Evolutionary conservation across 75 land plant genomes (phyloP).

Genomic region (Chamaecyparis obtusa): DNA sequence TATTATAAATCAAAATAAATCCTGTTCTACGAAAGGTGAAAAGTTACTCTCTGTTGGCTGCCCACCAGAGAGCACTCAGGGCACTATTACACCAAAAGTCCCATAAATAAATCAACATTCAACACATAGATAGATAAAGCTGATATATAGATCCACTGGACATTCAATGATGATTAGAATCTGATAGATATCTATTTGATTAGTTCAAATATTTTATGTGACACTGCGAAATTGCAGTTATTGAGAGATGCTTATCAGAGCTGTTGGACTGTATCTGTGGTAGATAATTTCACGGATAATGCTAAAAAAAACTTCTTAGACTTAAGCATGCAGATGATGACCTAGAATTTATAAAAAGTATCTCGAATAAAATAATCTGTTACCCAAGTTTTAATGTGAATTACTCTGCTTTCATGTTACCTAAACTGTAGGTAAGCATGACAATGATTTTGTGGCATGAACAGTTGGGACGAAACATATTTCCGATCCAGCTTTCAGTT

Average conservation of each 20-base stretch:
- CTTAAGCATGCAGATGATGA: neutral
- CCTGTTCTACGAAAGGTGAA: neutral
- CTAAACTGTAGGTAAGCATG: neutral
- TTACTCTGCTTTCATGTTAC: neutral
- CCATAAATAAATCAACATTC: neutral
- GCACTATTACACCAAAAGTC: neutral
- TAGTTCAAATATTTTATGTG: neutral
- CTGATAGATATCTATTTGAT: neutral
- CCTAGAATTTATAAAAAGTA: neutral
- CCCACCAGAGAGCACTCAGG: neutral
- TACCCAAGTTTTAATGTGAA: neutral
- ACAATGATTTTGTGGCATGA: neutral
- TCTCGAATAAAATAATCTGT: neutral
- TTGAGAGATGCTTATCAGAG: neutral
- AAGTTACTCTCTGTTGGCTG: neutral
- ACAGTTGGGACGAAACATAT: neutral
- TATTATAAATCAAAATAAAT: neutral
- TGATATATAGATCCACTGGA: no score
- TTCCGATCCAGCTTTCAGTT: neutral
- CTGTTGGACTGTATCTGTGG: neutral
- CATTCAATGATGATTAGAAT: no score
- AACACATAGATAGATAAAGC: neutral
- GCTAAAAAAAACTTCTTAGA: neutral
- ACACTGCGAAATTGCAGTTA: neutral
- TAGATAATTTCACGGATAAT: neutral